Conservation (phyloP, 352 stramenopile species). For the Blastocystis hominis region DNA sequence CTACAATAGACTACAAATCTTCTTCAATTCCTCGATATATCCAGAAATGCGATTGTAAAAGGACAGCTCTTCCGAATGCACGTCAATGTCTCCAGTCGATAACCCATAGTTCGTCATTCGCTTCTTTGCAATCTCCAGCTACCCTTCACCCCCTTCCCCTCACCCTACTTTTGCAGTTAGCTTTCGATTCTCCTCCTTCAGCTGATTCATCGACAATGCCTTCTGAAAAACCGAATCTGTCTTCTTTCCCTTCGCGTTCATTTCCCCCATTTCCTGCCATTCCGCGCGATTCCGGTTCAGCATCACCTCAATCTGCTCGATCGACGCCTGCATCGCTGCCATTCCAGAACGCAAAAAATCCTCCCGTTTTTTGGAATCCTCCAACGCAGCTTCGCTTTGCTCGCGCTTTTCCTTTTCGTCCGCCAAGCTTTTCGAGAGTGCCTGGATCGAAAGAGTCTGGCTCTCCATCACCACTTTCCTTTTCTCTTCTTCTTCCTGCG, state of each 20-base stretch:
- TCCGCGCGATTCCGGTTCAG: not conserved
- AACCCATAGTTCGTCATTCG: slow-evolving; percentile 44
- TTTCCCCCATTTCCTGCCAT: not conserved
- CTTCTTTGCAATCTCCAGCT: slow-evolving; percentile 50
- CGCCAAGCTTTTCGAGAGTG: not conserved
- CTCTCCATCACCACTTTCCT: not conserved
- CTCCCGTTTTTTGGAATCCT: not conserved
- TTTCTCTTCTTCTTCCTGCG: not conserved
- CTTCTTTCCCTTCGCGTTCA: not conserved
- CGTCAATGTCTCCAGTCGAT: slow-evolving; percentile 34
- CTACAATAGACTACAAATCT: slow-evolving; percentile 35
- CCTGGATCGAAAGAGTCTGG: not conserved
- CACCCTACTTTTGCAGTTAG: slow-evolving; percentile 9
- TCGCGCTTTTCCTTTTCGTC: not conserved
- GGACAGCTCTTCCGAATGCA: slow-evolving; percentile 11
- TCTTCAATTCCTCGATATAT: not conserved
- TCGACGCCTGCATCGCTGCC: not conserved
- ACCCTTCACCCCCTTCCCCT: not conserved
- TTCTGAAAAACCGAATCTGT: slow-evolving; percentile 23
- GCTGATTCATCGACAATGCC: slow-evolving; percentile 34
- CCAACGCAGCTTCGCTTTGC: not conserved
- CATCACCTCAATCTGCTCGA: not conserved
- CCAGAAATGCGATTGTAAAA: not conserved
- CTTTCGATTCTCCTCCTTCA: slow-evolving; percentile 45
- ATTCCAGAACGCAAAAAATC: not conserved